phyloP scores from a whole-genome alignment of 148 eudicot species.

The Selenicereus undatus region DNA sequence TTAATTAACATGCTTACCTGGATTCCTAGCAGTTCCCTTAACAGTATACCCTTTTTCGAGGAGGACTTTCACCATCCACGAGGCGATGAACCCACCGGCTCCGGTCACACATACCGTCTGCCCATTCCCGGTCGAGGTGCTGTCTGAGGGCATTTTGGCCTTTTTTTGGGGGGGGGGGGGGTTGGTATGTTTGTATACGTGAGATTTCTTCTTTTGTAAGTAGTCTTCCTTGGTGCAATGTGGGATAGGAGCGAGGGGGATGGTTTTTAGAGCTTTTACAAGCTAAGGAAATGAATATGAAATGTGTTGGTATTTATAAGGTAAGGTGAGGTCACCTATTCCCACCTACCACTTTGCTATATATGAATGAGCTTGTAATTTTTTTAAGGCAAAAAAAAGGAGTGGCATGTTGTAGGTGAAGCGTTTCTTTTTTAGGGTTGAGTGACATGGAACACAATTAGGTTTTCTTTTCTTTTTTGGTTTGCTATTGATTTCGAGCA shows the following conservation, averaged over 20 bases:
- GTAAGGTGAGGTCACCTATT: slow-evolving; percentile 11
- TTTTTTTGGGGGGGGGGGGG: not conserved
- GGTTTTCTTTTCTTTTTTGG: not conserved
- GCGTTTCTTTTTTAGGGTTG: not conserved
- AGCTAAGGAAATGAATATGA: slow-evolving; percentile 23
- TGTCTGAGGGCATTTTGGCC: slow-evolving; percentile 30
- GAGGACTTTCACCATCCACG: slow-evolving; percentile 85
- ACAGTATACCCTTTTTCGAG: slow-evolving; percentile 73
- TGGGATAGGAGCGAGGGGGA: not conserved
- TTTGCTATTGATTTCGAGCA: no score
- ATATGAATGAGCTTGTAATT: not conserved
- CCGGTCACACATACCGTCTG: slow-evolving; percentile 81
- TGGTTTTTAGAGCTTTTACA: slow-evolving; percentile 13
- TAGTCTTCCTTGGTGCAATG: not conserved
- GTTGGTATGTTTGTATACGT: not conserved
- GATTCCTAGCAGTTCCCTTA: slow-evolving; percentile 82
- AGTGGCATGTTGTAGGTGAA: not conserved
- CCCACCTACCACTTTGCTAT: slow-evolving; percentile 29
- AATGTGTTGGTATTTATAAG: slow-evolving; percentile 25
- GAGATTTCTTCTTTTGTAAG: not conserved
- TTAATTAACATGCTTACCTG: slow-evolving; percentile 35
- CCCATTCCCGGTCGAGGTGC: slow-evolving; percentile 32
- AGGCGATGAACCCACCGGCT: slow-evolving; percentile 90
- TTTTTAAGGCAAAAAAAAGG: not conserved
- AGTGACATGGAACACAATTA: no score